Base-by-base conservation (phyloP, 2,329 filamentous ascomycete genomes). In the Lasiodiplodia gonubiensis region DNA sequence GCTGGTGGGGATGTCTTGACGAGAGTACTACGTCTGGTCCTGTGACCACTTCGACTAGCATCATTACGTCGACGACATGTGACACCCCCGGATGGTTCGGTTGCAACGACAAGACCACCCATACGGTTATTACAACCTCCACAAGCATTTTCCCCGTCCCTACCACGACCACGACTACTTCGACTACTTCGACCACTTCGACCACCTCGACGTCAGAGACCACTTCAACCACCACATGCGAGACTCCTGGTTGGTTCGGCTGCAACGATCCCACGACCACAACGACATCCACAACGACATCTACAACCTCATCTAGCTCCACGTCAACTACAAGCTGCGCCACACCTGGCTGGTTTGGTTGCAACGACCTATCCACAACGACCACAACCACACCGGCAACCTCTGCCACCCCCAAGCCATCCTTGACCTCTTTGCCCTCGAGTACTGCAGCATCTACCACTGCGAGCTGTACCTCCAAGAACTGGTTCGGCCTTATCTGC, bases 1-100 rank as follows among this genome's bases (percentile, higher is more conserved):
- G 94, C 5, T 97, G 94, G 94, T 97, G 90, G 90, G 92, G 92
- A 18, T 93, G 89, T 75, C 80, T 92, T 48, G 90, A 92, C 71
- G 86, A 89, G 77, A 85, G 85, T 2, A 90, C 88, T 0, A 84
- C 80, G 0, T 78, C 75, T 7, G 79, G 74, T 8, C 74, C 76
- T 0, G 79, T 81, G 3, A 82, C 82, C 14, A 82, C 85, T 0
- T 82, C 83, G 8, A 55, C 51, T 10, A 65, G 52, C 6, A 65
- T 55, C 42, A 67, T 66, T n/a, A 64, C 67, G 8, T 75, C 75
- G 3, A 77, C 72, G 57, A 77, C 71, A 35, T 78, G 76, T 64
- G 71, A 77, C 25, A 78, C 76, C 46, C 67, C 67, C 25, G 67
- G 67, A n/a, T 68, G 67, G 67, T 68, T 68, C n/a, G 67, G 67